Evolutionary conservation across 1,139 yeast genomes (phyloP), one percentile per base, ranked within the genome.

Genomic region (Taiozyma sp.): DNA sequence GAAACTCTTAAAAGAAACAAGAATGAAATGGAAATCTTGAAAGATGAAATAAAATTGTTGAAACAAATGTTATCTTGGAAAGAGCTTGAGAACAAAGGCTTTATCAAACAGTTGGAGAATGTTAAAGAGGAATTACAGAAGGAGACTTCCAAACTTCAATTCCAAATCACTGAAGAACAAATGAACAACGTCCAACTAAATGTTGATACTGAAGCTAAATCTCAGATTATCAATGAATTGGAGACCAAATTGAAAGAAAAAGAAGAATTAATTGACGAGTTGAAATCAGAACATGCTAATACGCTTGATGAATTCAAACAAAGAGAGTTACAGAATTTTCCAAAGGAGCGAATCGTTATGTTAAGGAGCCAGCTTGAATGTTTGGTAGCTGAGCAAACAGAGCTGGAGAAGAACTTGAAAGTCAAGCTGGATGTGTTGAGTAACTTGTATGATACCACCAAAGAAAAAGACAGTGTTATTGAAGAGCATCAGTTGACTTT

Each of bases 31-130:
- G 58, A 55, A n/a, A 19, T 37, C 8, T 30, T 55, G 32, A 50
- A 51, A 14, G 53, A 47, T 47, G 61, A 62, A 44, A 61, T 53
- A 52, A 68, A 66, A 46, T 46, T 61, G 44, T 66, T 57, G 42
- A 67, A 59, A 46, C 71, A 66, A 52, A 71, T 71, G 16, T 64
- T 63, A 32, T 66, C 67, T 22, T 57, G 73, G 1, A 62, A 63
- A 10, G 72, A 68, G 10, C 60, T 73, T 32, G 68, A 69, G 44
- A 55, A 57, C 3, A 68, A 68, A 39, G 64, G 70, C 35, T 47
- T 56, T 2, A 42, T 34, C 0, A 48, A 47, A 1, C 60, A 62
- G 21, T 34, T 66, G 13, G 57, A 58, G 11, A 48, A 46, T 5
- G 47, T 62, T 4, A 54, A 63, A 52, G 56, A 57, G 40, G 44